Evolutionary conservation across 2,329 filamentous ascomycete species (phyloP).

Genomic region (Laburnicola sp.): DNA sequence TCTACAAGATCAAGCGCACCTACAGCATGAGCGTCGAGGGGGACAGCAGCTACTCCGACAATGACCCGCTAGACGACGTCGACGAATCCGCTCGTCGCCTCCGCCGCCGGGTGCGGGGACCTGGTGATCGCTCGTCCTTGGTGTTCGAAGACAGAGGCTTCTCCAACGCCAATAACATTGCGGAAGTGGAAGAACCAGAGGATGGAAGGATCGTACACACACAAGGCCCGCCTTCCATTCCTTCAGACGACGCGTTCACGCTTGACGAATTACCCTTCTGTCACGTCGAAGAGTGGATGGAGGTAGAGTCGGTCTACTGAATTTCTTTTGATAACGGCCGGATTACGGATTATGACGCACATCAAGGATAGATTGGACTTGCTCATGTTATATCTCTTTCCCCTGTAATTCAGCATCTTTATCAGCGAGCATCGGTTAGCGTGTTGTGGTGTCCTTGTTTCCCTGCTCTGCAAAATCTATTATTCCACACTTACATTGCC

Average conservation of each 20-base stretch:
- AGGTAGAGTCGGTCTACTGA: conserved; percentile 13
- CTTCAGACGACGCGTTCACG: conserved; percentile 44
- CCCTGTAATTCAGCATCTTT: conserved; percentile 1
- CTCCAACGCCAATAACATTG: conserved; percentile 40
- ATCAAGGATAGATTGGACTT: conserved; percentile 1
- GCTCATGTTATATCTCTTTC: conserved; percentile 1
- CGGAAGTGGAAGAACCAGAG: conserved; percentile 45
- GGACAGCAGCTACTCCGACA: conserved; percentile 49
- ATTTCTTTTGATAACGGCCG: conserved; percentile 4
- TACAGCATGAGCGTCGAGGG: conserved; percentile 52
- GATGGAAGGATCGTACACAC: conserved; percentile 34
- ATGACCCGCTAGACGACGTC: conserved; percentile 47
- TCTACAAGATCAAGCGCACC: conserved; percentile 48
- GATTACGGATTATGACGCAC: background rate
- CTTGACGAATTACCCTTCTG: conserved; percentile 46
- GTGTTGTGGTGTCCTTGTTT: conserved; percentile 6
- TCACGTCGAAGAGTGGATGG: conserved; percentile 30
- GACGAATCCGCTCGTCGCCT: conserved; percentile 47
- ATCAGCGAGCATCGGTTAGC: conserved; percentile 17
- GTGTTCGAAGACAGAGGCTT: conserved; percentile 47
- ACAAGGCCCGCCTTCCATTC: conserved; percentile 42
- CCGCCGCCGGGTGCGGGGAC: conserved; percentile 47
- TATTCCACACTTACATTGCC: conserved; percentile 10
- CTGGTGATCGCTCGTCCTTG: conserved; percentile 42
- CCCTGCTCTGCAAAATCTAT: conserved; percentile 13